Percentiles rank a stretch among this genome's conserved stretches.
phyloP scores from a whole-genome alignment of 2,329 filamentous ascomycete genomes.

The Microdochium nivale region DNA sequence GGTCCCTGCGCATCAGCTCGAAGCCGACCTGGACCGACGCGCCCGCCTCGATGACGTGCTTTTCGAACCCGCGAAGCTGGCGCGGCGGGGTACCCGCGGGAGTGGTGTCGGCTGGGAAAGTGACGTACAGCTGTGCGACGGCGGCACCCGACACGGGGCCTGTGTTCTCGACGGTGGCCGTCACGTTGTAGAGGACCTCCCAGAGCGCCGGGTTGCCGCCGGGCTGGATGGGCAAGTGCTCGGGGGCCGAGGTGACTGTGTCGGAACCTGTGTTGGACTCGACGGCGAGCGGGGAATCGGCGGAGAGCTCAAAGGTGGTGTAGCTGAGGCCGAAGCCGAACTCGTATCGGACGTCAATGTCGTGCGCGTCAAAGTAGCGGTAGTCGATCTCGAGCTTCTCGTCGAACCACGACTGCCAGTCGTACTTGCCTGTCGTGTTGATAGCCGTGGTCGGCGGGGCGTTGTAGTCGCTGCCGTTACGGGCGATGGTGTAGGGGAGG shows the following conservation, averaged over 20 bases:
- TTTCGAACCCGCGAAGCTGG: constrained; percentile 43
- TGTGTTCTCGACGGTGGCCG: constrained; percentile 39
- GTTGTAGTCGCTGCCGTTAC: constrained; percentile 38
- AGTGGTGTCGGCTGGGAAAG: constrained; percentile 25
- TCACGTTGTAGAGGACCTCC: constrained; percentile 37
- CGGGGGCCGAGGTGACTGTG: constrained; percentile 17
- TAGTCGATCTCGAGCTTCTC: constrained; percentile 63
- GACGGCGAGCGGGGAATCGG: constrained; percentile 22
- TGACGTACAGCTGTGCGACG: constrained; percentile 48
- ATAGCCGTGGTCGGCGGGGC: constrained; percentile 27
- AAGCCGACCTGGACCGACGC: constrained; percentile 32
- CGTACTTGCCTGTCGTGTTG: constrained; percentile 25
- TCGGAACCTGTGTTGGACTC: not conserved
- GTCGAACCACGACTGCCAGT: constrained; percentile 41
- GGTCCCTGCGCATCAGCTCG: constrained; percentile 34
- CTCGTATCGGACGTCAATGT: constrained; percentile 52
- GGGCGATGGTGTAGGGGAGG: constrained; percentile 62
- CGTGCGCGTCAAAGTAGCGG: constrained; percentile 52
- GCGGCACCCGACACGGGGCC: constrained; percentile 37
- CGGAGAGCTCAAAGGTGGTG: constrained; percentile 46
- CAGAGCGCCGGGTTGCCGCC: constrained; percentile 50
- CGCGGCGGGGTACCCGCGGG: constrained; percentile 34
- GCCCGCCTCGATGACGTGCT: constrained; percentile 32
- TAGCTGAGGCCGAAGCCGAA: constrained; percentile 57
- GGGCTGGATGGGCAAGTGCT: constrained; percentile 24